Evolutionary conservation across 2,329 filamentous ascomycete species (phyloP).

Genomic region (Endocalyx cinctus): DNA sequence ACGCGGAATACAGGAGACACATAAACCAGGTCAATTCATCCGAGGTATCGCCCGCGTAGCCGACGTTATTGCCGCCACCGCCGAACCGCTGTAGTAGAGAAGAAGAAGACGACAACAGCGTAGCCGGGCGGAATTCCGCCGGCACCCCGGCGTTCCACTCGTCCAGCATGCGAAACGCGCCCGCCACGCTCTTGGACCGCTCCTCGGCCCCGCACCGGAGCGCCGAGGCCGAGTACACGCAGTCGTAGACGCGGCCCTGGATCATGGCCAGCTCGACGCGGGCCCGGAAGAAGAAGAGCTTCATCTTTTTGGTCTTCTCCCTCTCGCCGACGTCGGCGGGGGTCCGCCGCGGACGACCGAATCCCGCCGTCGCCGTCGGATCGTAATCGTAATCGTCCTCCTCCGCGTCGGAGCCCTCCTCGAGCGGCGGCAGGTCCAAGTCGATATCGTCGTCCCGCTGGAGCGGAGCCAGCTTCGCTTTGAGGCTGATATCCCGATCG

Average conservation of each 20-base stretch:
- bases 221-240: constrained; percentile 23
- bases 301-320: too few relatives aligned
- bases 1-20: constrained; percentile 12
- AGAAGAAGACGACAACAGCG: constrained; percentile 1
- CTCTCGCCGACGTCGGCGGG: too few relatives aligned
- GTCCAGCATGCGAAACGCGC: constrained; percentile 5
- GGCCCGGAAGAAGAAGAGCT: constrained; percentile 32
- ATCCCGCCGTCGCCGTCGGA: too few relatives aligned
- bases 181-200: constrained; percentile 16
- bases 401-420: constrained; percentile 23
- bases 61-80: too few relatives aligned
- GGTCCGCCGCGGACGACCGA: too few relatives aligned
- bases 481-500: constrained; percentile 29
- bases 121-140: constrained; percentile 5
- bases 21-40: too few relatives aligned
- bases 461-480: constrained; percentile 28
- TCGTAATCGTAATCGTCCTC: too few relatives aligned
- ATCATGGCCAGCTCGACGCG: constrained; percentile 33
- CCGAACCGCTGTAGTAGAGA: constrained; percentile 6
- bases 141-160: constrained; percentile 7
- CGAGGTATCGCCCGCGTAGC: too few relatives aligned
- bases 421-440: constrained; percentile 26
- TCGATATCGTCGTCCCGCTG: constrained; percentile 36
- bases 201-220: constrained; percentile 15
- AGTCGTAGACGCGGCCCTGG: constrained; percentile 33